phyloP scores from a whole-genome alignment of 2,329 filamentous ascomycete genomes.

The Alternaria viburni region DNA sequence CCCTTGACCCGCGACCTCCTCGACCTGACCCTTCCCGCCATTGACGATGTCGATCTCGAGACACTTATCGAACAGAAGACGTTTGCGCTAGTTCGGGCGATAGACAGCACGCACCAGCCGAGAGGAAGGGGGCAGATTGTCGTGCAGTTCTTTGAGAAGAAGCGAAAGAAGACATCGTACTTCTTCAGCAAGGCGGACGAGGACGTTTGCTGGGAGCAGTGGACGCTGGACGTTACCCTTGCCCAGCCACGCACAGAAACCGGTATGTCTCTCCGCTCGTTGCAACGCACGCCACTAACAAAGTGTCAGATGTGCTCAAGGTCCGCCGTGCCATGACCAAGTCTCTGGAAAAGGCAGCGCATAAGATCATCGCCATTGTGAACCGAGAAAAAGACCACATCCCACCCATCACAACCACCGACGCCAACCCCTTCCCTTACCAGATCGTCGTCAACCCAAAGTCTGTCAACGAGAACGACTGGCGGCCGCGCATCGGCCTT shows the following conservation, averaged over 20 bases:
- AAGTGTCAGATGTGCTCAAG: constrained; percentile 77
- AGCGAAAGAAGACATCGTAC: constrained; percentile 74
- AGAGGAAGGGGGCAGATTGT: constrained; percentile 77
- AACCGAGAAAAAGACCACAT: constrained; percentile 95
- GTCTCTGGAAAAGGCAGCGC: constrained; percentile 81
- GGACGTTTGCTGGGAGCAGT: constrained; percentile 96
- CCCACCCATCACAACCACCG: constrained; percentile 91
- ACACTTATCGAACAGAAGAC: constrained; percentile 91
- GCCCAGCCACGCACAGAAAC: constrained; percentile 87
- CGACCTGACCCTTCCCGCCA: constrained; percentile 86
- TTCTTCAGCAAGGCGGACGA: constrained; percentile 78
- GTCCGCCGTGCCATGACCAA: constrained; percentile 90
- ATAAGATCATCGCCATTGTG: constrained; percentile 88
- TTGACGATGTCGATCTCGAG: constrained; percentile 89
- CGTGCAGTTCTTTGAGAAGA: constrained; percentile 95
- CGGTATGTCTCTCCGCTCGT: constrained; percentile 60
- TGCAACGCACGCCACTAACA: constrained; percentile 5
- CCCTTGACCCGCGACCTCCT: constrained; percentile 88
- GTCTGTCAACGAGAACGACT: constrained; percentile 64
- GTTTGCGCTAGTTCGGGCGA: constrained; percentile 76
- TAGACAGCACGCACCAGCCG: constrained; percentile 63
- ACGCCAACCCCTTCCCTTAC: constrained; percentile 93
- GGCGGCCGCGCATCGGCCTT: constrained; percentile 76
- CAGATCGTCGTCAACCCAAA: constrained; percentile 89
- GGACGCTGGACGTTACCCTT: constrained; percentile 93